phyloP scores from a whole-genome alignment of 2,329 filamentous ascomycete genomes.

The Colletotrichum graminicola region DNA sequence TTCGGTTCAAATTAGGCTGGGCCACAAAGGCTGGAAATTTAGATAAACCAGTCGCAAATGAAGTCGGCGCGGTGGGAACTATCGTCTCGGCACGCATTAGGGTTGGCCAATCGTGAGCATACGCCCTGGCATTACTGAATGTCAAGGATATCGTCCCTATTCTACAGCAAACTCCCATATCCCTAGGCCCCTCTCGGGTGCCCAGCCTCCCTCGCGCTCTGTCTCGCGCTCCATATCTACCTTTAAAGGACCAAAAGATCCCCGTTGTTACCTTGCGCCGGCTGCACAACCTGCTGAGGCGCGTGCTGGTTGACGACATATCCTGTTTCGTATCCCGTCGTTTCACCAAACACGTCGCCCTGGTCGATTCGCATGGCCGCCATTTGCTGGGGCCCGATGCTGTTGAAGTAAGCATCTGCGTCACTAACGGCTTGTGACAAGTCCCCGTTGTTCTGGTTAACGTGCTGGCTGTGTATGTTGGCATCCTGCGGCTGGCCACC shows the following conservation, averaged over 20 bases:
- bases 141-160: constrained; percentile 30
- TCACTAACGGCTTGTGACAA: constrained; percentile 82
- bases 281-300: constrained; percentile 80
- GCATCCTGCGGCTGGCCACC: constrained; percentile 65
- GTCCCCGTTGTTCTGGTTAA: constrained; percentile 54
- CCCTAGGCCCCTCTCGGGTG: background rate
- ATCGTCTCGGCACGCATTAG: background rate
- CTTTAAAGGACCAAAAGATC: constrained; percentile 76
- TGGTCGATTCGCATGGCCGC: constrained; percentile 76
- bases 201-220: background rate
- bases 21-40: background rate
- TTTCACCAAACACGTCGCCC: constrained; percentile 74
- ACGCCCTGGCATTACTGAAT: constrained; percentile 21
- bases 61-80: background rate
- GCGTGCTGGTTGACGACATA: constrained; percentile 87
- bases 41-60: background rate
- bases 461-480: constrained; percentile 55
- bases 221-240: constrained; percentile 30
- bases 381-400: constrained; percentile 80
- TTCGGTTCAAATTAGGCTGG: background rate
- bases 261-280: constrained; percentile 75
- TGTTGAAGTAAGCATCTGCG: constrained; percentile 90
- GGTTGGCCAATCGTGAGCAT: background rate
- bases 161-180: constrained; percentile 29
- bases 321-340: constrained; percentile 63